Base-by-base conservation (phyloP, 495 filamentous ascomycete genomes). In the Penicillium cosmopolitanum region DNA sequence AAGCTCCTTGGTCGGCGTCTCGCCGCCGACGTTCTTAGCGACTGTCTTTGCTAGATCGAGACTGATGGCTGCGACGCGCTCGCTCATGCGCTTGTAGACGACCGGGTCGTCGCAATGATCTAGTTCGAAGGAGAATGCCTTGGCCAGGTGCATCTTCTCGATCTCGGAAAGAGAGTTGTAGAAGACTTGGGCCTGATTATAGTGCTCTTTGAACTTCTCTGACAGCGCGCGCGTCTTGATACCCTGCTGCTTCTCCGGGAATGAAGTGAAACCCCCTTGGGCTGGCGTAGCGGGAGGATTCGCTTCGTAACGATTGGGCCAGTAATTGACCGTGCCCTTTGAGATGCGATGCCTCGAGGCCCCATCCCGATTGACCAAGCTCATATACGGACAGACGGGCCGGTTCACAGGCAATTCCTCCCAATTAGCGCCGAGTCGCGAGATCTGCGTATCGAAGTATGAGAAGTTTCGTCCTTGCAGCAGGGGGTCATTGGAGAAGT, bases 91-190 rank as follows among this genome's bases (percentile, higher is more conserved):
- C 53, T 85, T 79, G 67, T 93, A 96, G 19, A 96, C 92, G 23
- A 89, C 65, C 0, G 88, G 87, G 50, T 96, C 92, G 47, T 96
- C 91, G 71, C 93, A 96, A 73, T 96, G 92, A 65, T 92, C 89
- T 7, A 96, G 84, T 73, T 96, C 93, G 69, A 96, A 96, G 5
- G 80, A 77, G 44, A 96, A 82, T 0, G 93, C 91, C 46, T 80
- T 82, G 23, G 81, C 74, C 4, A 95, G 66, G 72, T 96, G 91
- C 12, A 70, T 60, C 69, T 92, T 88, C 71, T 96, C 93, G 38
- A 83, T 75, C 1, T 77, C 65, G 1, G 85, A 86, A 43, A 95
- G 73, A 18, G 89, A 93, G 77, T 96, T 96, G 76, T 86, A 96
- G 81, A 96, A 90, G 4, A 87, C 65, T 51, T 82, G 79, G 6